Conservation (phyloP, 2,329 filamentous ascomycete genomes). For the Colletotrichum plurivorum region DNA sequence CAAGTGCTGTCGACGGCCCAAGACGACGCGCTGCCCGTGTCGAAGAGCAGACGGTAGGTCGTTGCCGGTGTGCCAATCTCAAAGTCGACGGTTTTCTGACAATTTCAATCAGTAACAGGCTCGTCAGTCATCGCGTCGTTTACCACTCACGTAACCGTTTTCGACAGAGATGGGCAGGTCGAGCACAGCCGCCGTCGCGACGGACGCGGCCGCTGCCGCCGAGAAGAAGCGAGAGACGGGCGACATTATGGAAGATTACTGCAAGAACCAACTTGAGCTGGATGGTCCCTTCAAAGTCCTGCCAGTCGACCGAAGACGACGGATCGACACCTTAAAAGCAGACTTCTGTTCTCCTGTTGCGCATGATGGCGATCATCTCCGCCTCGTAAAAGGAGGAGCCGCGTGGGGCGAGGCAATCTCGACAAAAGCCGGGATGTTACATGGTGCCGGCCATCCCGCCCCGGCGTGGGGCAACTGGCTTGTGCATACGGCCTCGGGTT, state of each 20-base stretch:
- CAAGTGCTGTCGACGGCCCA: conserved; percentile 51
- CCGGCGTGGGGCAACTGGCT: conserved; percentile 13
- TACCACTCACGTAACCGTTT: conserved; percentile 31
- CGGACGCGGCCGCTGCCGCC: conserved; percentile 27
- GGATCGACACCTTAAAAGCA: neutral
- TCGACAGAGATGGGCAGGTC: conserved; percentile 38
- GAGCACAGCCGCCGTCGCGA: conserved; percentile 34
- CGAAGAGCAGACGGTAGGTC: conserved; percentile 48
- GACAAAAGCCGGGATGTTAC: conserved; percentile 5
- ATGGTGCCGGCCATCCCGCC: conserved; percentile 17
- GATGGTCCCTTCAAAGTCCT: neutral
- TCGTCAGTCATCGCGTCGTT: accelerated
- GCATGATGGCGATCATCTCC: conserved; percentile 21
- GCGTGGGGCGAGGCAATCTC: conserved; percentile 30
- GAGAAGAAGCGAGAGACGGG: conserved; percentile 27
- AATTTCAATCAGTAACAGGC: neutral
- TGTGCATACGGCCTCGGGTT: conserved; percentile 8
- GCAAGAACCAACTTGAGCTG: conserved; percentile 5
- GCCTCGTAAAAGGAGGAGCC: conserved; percentile 22
- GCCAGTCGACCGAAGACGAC: neutral
- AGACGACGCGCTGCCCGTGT: conserved; percentile 52
- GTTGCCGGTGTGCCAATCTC: conserved; percentile 48
- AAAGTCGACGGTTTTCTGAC: conserved; percentile 26
- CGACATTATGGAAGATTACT: conserved; percentile 12
- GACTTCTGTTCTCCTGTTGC: neutral